These are phyloP conservation scores for Marasmius oreades DNA, from an alignment of 1,284 basidiomycete genomes.

Conservation along the genomic window DNA sequence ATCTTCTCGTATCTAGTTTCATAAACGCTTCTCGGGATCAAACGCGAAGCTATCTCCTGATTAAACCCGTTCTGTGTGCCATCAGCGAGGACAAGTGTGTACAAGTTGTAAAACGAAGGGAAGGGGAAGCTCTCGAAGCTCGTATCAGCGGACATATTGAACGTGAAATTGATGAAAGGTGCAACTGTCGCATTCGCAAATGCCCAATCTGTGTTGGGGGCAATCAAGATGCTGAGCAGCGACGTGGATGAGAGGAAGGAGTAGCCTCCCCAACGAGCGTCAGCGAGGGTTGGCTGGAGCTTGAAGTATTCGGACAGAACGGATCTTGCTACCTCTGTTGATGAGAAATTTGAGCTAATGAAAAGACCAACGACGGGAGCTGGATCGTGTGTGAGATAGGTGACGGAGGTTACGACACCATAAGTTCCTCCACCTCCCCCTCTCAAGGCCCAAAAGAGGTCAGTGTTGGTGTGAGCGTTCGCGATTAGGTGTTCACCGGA, in stretches of 20 bases:
- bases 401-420: conserved; percentile 38
- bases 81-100: conserved; percentile 15
- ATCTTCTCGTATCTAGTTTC: conserved; percentile 24
- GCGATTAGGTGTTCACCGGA: conserved; percentile 31
- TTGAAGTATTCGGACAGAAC: conserved; percentile 24
- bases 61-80: conserved; percentile 22
- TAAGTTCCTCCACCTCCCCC: conserved; percentile 47
- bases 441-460: conserved; percentile 49
- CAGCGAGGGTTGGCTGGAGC: conserved; percentile 22
- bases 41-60: conserved; percentile 30
- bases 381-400: conserved; percentile 32
- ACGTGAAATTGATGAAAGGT: conserved; percentile 27
- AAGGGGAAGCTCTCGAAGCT: conserved; percentile 13
- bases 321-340: conserved; percentile 16
- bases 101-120: conserved; percentile 10
- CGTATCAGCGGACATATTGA: conserved; percentile 14
- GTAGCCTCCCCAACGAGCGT: conserved; percentile 27
- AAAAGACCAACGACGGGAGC: conserved; percentile 24
- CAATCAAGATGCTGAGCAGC: conserved; percentile 22
- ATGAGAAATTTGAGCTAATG: conserved; percentile 23
- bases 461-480: conserved; percentile 32
- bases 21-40: conserved; percentile 32
- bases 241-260: conserved; percentile 11
- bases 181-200: conserved; percentile 28
- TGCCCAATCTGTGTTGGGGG: conserved; percentile 29